phyloP scores from a whole-genome alignment of 2,329 filamentous ascomycete species.

The Fusarium luffae region DNA sequence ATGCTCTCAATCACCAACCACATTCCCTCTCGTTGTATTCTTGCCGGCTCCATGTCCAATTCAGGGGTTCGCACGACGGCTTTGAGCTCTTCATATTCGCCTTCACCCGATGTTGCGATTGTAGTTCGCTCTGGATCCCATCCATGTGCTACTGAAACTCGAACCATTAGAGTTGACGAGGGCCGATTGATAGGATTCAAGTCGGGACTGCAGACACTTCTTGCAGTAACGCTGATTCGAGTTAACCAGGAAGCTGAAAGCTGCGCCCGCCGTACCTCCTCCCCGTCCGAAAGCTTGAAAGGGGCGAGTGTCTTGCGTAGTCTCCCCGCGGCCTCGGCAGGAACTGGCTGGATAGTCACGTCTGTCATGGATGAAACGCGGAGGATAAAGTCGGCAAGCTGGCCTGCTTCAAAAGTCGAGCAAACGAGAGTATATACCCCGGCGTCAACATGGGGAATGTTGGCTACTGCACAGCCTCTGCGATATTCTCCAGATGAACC shows the following conservation, averaged over 20 bases:
- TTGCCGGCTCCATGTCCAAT: slow-evolving; percentile 77
- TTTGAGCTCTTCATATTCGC: slow-evolving; percentile 76
- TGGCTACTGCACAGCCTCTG: slow-evolving; percentile 78
- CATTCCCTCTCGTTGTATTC: slow-evolving; percentile 66
- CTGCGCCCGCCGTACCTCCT: slow-evolving; percentile 54
- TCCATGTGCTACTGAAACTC: slow-evolving; percentile 78
- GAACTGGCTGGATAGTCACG: slow-evolving; percentile 69
- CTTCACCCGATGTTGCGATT: slow-evolving; percentile 74
- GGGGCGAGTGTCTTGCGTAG: slow-evolving; percentile 69
- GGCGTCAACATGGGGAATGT: slow-evolving; percentile 68
- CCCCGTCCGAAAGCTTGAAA: slow-evolving; percentile 61
- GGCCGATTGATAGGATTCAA: slow-evolving; percentile 23
- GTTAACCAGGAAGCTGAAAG: slow-evolving; percentile 64
- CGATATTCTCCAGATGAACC: slow-evolving; percentile 90
- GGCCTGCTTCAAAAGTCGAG: slow-evolving; percentile 87
- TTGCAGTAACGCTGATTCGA: slow-evolving; percentile 57
- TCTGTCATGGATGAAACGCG: slow-evolving; percentile 74
- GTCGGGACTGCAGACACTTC: slow-evolving; percentile 46
- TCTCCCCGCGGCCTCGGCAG: slow-evolving; percentile 79
- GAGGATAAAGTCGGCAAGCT: slow-evolving; percentile 79
- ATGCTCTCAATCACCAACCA: slow-evolving; percentile 88
- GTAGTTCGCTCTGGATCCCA: slow-evolving; percentile 74
- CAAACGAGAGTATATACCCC: slow-evolving; percentile 89
- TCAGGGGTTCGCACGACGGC: slow-evolving; percentile 76
- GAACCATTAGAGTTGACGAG: slow-evolving; percentile 66